Evolutionary conservation across 805 yeast species (phyloP).

Genomic region (Metschnikowia sp.): DNA sequence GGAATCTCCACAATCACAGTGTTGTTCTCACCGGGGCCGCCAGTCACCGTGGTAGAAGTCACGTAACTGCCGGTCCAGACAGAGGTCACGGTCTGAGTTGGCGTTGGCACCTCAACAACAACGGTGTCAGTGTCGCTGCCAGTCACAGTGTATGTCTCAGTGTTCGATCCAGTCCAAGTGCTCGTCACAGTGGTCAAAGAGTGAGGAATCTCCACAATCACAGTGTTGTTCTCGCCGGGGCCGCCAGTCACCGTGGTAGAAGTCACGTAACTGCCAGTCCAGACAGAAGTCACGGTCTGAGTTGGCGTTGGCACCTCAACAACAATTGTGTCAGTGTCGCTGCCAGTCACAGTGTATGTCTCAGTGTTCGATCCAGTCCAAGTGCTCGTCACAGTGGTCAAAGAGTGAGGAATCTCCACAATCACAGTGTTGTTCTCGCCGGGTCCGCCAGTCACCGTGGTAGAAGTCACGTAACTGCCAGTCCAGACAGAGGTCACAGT

Average conservation of each 20-base stretch:
- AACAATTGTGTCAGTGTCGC: conserved; percentile 10
- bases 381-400: conserved; percentile 5
- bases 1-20: conserved; percentile 6
- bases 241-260: conserved; percentile 8
- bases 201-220: conserved; percentile 13
- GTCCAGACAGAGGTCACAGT: conserved; percentile 12
- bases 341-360: conserved; percentile 5
- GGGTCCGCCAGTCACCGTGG: conserved; percentile 2
- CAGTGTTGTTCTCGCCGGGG: conserved; percentile 6
- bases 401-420: conserved; percentile 12
- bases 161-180: conserved; percentile 4
- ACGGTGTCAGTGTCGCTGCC: conserved; percentile 12
- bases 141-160: conserved; percentile 1
- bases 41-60: conserved; percentile 4
- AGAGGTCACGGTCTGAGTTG: conserved; percentile 8
- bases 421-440: neutral
- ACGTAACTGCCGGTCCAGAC: conserved; percentile 5
- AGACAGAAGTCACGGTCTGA: conserved; percentile 6
- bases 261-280: conserved; percentile 3
- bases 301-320: conserved; percentile 10
- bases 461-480: conserved; percentile 5
- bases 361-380: conserved; percentile 3
- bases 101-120: conserved; percentile 7
- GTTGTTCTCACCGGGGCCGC: conserved; percentile 3
- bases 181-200: conserved; percentile 6